A percentile compares a stretch with the other conserved stretches of the same genome.
These are phyloP conservation scores for Golubevia pallescens DNA, from an alignment of 1,284 basidiomycete species.

Conservation along the genomic window DNA sequence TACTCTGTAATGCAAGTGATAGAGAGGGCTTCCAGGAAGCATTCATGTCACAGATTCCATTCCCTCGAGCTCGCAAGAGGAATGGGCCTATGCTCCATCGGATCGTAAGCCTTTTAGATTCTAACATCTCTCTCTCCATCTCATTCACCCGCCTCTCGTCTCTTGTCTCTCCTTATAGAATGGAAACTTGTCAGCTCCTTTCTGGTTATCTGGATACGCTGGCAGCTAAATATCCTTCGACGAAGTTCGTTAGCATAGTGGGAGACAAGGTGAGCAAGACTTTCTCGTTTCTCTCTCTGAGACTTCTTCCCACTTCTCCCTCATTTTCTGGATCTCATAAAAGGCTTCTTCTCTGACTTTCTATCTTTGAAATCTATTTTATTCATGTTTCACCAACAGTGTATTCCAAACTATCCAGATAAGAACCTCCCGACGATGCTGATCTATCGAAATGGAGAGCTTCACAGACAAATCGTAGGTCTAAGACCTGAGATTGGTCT, in stretches of 20 bases:
- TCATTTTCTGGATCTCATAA: not conserved
- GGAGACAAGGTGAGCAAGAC: constrained; percentile 71
- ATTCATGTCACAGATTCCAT: not conserved
- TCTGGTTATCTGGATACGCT: constrained; percentile 76
- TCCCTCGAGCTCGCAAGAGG: not conserved
- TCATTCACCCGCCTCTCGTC: constrained; percentile 1
- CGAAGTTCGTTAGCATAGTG: constrained; percentile 94
- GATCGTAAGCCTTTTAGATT: not conserved
- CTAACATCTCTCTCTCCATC: not conserved
- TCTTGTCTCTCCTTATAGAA: constrained; percentile 15
- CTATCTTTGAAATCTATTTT: not conserved
- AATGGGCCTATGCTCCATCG: not conserved
- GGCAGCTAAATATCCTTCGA: constrained; percentile 81
- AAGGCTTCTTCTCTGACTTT: not conserved
- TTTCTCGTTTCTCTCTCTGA: not conserved
- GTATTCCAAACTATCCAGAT: constrained; percentile 94
- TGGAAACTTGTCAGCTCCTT: constrained; percentile 73
- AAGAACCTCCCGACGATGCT: constrained; percentile 88
- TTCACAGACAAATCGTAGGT: constrained; percentile 82
- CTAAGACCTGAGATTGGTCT: constrained; percentile 71
- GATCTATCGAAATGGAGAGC: constrained; percentile 87
- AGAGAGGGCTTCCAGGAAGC: too few species aligned
- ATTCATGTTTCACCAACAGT: constrained; percentile 67
- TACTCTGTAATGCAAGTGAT: not conserved
- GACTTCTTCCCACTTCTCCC: not conserved